Evolutionary conservation across 768 basidiomycete species (phyloP).

Genomic region (Atractiella rhizophila): DNA sequence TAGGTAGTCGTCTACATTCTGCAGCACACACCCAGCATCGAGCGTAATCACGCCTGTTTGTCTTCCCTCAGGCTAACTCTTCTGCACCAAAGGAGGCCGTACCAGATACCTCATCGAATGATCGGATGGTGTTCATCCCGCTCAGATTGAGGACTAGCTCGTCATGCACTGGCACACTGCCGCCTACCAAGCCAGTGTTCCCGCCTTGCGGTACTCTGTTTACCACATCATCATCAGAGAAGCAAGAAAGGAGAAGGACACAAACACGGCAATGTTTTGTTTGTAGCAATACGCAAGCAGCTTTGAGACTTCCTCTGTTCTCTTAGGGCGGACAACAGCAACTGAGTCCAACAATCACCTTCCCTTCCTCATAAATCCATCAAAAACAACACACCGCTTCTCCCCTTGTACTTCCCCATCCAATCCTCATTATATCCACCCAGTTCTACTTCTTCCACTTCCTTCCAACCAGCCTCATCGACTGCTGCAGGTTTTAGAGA

Average conservation of each 20-base stretch:
- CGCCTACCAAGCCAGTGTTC: conserved; percentile 88
- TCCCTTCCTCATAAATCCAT: too few relatives aligned
- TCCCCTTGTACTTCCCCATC: too few relatives aligned
- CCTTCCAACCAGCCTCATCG: too few relatives aligned
- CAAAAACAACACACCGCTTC: too few relatives aligned
- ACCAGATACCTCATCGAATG: conserved; percentile 27
- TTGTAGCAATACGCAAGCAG: conserved; percentile 69
- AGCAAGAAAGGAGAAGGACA: too few relatives aligned
- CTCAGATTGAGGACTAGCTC: conserved; percentile 54
- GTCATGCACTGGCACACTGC: conserved; percentile 63
- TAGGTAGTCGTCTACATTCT: conserved; percentile 62
- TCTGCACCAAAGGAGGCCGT: too few relatives aligned
- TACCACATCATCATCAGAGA: too few relatives aligned
- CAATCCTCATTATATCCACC: too few relatives aligned
- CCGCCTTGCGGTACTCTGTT: conserved; percentile 94
- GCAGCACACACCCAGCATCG: conserved; percentile 83
- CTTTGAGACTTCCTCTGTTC: conserved; percentile 61
- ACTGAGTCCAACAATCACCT: too few relatives aligned
- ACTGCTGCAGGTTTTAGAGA: too few relatives aligned
- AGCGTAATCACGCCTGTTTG: conserved; percentile 43
- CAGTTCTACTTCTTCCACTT: too few relatives aligned
- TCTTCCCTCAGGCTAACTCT: background rate
- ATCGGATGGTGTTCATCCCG: conserved; percentile 40
- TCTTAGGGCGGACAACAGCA: too few relatives aligned
- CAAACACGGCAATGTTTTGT: conserved; percentile 56